Percentiles rank a stretch among this genome's conserved stretches.
These are phyloP conservation scores for Rutstroemia sp. DNA, from an alignment of 2,329 filamentous ascomycete species.

Conservation along the genomic window DNA sequence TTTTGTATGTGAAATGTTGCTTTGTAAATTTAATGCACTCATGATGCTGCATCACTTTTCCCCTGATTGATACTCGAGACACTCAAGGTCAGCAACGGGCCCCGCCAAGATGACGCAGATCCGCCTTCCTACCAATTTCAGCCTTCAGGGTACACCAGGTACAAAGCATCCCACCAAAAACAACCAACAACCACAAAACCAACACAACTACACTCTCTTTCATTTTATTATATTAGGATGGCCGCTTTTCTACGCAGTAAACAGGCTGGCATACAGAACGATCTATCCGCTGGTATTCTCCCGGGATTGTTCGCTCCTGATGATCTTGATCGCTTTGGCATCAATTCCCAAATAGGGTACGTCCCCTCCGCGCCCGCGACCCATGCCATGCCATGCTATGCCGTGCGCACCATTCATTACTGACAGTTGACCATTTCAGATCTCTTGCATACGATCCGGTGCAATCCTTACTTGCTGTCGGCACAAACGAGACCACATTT, in stretches of 20 bases:
- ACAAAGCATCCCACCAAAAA: neutral
- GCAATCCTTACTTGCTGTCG: conserved; percentile 87
- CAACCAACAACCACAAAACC: conserved; percentile 2
- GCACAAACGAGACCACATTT: conserved; percentile 80
- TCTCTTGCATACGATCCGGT: conserved; percentile 87
- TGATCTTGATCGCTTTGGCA: conserved; percentile 74
- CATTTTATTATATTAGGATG: conserved; percentile 44
- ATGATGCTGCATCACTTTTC: too few relatives aligned
- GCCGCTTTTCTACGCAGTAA: conserved; percentile 83
- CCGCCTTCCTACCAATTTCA: neutral
- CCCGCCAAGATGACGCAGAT: conserved; percentile 4
- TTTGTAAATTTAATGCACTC: neutral
- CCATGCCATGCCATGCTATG: neutral
- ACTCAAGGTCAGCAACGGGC: neutral
- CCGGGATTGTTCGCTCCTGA: conserved; percentile 76
- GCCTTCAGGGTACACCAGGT: neutral
- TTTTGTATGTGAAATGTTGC: neutral
- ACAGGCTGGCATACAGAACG: conserved; percentile 86
- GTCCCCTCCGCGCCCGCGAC: conserved; percentile 12
- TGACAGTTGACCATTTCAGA: conserved; percentile 35
- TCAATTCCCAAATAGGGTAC: conserved; percentile 67
- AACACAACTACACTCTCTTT: neutral
- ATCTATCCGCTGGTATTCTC: conserved; percentile 75
- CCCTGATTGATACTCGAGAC: neutral
- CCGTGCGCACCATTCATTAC: conserved; percentile 2